These are phyloP conservation scores for Trichoderma gamsii DNA, from an alignment of 495 filamentous ascomycete genomes.

Conservation along the genomic window DNA sequence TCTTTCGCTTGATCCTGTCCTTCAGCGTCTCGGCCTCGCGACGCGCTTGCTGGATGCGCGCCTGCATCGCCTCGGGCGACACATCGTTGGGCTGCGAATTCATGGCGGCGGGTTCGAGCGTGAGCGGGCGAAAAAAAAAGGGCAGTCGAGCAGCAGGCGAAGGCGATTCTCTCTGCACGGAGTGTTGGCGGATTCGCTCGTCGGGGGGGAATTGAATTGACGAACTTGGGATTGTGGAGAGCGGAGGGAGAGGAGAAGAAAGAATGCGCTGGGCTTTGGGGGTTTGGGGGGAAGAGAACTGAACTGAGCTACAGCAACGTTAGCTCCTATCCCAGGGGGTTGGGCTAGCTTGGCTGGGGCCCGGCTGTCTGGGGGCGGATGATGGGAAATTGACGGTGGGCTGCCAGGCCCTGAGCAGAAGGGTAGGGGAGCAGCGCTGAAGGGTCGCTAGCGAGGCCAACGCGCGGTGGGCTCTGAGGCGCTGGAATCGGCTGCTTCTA, in stretches of 20 bases:
- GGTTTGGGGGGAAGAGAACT: constrained; percentile 20
- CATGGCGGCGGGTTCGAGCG: constrained; percentile 29
- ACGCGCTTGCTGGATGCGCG: constrained; percentile 89
- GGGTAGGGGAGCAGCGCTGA: neutral
- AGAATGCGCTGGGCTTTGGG: constrained; percentile 12
- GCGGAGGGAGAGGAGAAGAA: constrained; percentile 26
- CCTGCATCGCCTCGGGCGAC: constrained; percentile 56
- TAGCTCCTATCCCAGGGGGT: constrained; percentile 13
- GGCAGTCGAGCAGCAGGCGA: too few species aligned
- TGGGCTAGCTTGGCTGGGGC: neutral
- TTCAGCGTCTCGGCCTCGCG: constrained; percentile 97
- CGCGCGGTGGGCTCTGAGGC: too few species aligned
- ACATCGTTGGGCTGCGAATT: constrained; percentile 50
- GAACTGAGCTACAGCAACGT: constrained; percentile 18
- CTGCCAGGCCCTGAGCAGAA: neutral
- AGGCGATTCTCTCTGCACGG: constrained; percentile 5
- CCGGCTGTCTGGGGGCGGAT: neutral
- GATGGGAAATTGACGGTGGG: constrained; percentile 5
- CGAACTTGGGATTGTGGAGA: constrained; percentile 26
- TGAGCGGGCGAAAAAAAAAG: constrained; percentile 23
- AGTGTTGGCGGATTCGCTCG: constrained; percentile 21
- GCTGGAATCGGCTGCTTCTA: neutral
- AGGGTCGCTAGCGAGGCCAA: neutral
- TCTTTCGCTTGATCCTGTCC: constrained; percentile 98
- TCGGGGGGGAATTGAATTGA: constrained; percentile 22